Evolutionary conservation across 2,329 filamentous ascomycete genomes (phyloP), one percentile per base, ranked within the genome.

Genomic region (Paraphaeosphaeria sporulosa): DNA sequence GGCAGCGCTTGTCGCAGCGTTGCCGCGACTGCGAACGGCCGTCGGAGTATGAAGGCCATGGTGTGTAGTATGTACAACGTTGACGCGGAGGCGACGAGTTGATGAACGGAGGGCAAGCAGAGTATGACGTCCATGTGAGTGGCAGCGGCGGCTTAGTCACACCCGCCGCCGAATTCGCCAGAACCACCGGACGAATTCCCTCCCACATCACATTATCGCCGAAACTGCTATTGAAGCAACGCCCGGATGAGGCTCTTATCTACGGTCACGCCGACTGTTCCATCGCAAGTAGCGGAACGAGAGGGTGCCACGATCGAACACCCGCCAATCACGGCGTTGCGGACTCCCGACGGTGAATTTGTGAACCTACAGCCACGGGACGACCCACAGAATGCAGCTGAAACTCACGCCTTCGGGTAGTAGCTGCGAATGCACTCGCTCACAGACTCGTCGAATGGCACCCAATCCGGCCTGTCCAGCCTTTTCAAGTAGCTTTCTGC

Each of bases 31-130:
- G 86, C 84, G 69, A 90, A 89, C 19, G 89, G 88, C 66, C 87
- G 85, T 74, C 86, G 83, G 65, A 90, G 80, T 58, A 88, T 78
- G 76, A 88, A 89, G 60, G 88, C 85, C 89, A 90, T 91, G 66
- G 65, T 82, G 50, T 54, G 58, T 55, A 53, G 42, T 57, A 49
- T 51, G 57, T 52, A 25, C 55, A 58, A 51, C 52, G 50, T 54
- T 42, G 48, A 49, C 46, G 61, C 49, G 48, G 60, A 56, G 47
- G 30, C 36, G 54, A 44, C 48, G 55, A 51, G 51, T 57, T 40
- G 36, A 54, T 30, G 34, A 38, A 19, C n/a, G n/a, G 19, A 38
- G 23, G 48, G 46, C 21, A 44, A 55, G 55, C 58, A 57, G 61
- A 59, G 43, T 50, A 61, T 44, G 46, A 58, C 42, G 44, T 52